phyloP scores from a whole-genome alignment of 2,329 filamentous ascomycete species.

The Curvularia spicifera region DNA sequence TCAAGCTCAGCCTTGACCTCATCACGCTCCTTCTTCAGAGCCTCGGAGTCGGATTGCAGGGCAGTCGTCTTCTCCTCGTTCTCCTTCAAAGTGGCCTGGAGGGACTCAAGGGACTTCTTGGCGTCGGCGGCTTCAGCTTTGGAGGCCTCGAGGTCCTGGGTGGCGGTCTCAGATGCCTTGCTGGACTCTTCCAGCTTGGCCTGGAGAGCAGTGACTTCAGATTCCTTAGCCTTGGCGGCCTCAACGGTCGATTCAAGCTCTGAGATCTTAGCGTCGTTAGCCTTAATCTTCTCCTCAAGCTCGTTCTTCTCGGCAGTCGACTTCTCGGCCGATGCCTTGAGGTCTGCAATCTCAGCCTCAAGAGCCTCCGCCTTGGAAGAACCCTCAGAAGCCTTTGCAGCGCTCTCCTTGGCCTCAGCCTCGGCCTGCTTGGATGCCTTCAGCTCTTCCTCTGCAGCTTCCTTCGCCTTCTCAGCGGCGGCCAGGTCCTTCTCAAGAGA shows the following conservation, averaged over 20 bases:
- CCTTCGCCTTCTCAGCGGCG: constrained; percentile 28
- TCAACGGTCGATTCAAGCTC: constrained; percentile 29
- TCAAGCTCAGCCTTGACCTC: constrained; percentile 30
- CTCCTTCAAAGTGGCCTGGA: constrained; percentile 22
- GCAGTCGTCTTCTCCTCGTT: constrained; percentile 25
- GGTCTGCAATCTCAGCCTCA: constrained; percentile 29
- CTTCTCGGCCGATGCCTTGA: constrained; percentile 35
- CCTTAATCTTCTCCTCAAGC: constrained; percentile 35
- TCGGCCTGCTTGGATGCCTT: constrained; percentile 27
- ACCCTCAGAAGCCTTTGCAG: constrained; percentile 24
- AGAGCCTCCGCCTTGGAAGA: constrained; percentile 22
- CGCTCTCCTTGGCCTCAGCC: constrained; percentile 25
- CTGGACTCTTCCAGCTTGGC: constrained; percentile 26
- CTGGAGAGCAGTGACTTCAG: constrained; percentile 26
- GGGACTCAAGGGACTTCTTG: constrained; percentile 18
- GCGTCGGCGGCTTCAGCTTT: constrained; percentile 25
- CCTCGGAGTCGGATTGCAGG: constrained; percentile 22
- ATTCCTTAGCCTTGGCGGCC: constrained; percentile 25
- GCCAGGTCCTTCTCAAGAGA: constrained; percentile 38
- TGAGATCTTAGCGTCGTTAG: constrained; percentile 31
- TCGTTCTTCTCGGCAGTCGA: constrained; percentile 28
- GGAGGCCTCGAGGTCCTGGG: constrained; percentile 27
- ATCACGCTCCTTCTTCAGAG: constrained; percentile 28
- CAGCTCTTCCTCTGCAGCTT: constrained; percentile 31
- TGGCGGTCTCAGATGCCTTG: constrained; percentile 20